Percentiles rank a stretch among this genome's conserved stretches.
phyloP scores from a whole-genome alignment of 345 rosid genomes.

The Carallia pectinifolia region DNA sequence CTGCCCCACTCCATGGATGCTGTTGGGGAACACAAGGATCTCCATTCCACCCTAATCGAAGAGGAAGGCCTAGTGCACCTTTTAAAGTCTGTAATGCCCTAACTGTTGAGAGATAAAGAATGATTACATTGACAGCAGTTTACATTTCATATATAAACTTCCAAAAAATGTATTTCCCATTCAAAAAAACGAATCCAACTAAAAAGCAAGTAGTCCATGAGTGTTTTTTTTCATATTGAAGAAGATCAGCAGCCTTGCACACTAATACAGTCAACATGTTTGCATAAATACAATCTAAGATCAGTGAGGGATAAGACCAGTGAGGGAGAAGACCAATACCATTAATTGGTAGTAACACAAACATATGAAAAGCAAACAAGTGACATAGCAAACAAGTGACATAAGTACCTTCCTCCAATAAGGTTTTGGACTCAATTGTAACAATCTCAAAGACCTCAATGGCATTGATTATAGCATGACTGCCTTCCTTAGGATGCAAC shows the following conservation, averaged over 20 bases:
- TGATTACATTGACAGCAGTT: slow-evolving; percentile 20
- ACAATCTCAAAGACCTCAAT: slow-evolving; percentile 87
- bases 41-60: slow-evolving; percentile 97
- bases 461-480: slow-evolving; percentile 74
- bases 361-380: not conserved
- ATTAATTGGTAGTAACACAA: not conserved
- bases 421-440: slow-evolving; percentile 64
- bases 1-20: slow-evolving; percentile 98
- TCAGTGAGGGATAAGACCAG: not conserved
- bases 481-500: slow-evolving; percentile 62
- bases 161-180: slow-evolving; percentile 5
- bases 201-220: not conserved
- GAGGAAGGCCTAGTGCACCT: slow-evolving; percentile 76
- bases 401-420: slow-evolving; percentile 70
- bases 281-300: not conserved
- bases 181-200: not conserved
- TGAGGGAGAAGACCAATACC: not conserved
- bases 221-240: not conserved
- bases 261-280: no score
- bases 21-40: slow-evolving; percentile 99
- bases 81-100: slow-evolving; percentile 67
- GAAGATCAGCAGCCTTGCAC: not conserved
- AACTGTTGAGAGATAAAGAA: slow-evolving; percentile 45
- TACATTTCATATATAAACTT: slow-evolving; percentile 3
- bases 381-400: not conserved